Evolutionary conservation across 129 eudicot genomes (phyloP).

Genomic region (Logfia minima): DNA sequence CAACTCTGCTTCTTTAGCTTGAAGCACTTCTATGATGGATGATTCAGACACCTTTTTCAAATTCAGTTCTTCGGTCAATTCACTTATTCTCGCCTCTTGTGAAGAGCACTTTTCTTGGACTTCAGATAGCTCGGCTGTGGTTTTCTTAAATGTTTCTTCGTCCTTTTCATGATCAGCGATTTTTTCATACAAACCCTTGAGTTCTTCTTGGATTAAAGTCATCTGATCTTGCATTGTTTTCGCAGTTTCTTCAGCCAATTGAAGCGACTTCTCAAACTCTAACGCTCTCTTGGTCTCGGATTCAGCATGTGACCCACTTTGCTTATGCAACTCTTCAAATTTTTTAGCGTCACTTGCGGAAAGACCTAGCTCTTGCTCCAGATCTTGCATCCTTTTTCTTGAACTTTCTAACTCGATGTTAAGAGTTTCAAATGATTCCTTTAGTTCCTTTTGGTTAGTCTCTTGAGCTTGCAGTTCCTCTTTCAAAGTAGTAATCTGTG

Average conservation of each 20-base stretch:
- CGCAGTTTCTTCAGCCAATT: conserved; percentile 65
- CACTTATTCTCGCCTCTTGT: conserved; percentile 49
- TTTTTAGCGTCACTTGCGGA: conserved; percentile 61
- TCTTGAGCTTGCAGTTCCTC: conserved; percentile 72
- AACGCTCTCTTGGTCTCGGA: conserved; percentile 67
- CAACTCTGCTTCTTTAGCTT: conserved; percentile 53
- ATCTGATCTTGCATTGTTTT: conserved; percentile 74
- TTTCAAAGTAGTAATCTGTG: conserved; percentile 57
- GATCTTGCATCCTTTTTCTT: conserved; percentile 60
- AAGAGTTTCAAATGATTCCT: conserved; percentile 66
- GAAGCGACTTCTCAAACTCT: conserved; percentile 72
- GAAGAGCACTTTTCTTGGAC: conserved; percentile 49
- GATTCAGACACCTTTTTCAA: conserved; percentile 49
- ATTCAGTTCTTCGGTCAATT: conserved; percentile 58
- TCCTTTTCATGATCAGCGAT: conserved; percentile 66
- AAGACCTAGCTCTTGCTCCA: conserved; percentile 58
- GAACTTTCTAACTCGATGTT: conserved; percentile 64
- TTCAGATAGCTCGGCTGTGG: conserved; percentile 48
- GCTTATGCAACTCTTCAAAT: conserved; percentile 76
- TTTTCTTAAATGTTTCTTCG: conserved; percentile 62
- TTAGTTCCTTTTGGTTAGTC: conserved; percentile 64
- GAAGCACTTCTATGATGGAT: conserved; percentile 49
- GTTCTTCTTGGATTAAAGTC: conserved; percentile 61
- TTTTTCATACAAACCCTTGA: conserved; percentile 59
- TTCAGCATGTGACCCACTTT: conserved; percentile 79